Base-by-base conservation (phyloP, 2,329 filamentous ascomycete genomes). In the Akanthomyces dipterigenus region DNA sequence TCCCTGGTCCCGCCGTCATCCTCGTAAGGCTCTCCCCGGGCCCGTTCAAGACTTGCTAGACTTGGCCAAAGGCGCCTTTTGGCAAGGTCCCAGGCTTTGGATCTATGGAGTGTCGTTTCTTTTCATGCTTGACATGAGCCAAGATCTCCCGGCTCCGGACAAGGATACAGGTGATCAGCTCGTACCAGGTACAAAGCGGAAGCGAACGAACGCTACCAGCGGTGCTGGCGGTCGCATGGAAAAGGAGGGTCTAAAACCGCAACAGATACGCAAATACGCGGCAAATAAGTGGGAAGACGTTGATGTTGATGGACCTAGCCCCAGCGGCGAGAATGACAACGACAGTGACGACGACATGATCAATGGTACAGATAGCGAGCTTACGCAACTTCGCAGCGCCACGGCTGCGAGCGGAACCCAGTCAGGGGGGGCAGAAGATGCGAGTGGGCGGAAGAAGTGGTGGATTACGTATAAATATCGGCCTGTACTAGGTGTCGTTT, bases 381-480 rank as follows among this genome's bases (percentile, higher is more conserved):
- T 75, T 31, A 68, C 71, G 16, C 68, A 71, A 59, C 71, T 76
- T 46, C 71, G 73, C 62, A 69, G 68, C 64, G 48, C 48, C 58
- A 48, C 34, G n/a, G 59, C 54, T 7, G 64, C 61, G 46, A 68
- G 65, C 64, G 67, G 65, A 60, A 62, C 55, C 62, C 40, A 57
- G 62, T 65, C 59, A 59, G 61, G 45, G 51, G 64, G 57, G 42
- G 61, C 50, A 42, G 65, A 7, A 66, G 69, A 42, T 55, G 55
- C 57, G 11, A 48, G 50, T 50, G 68, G 69, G 63, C 69, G 68
- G 54, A 74, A 71, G 64, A 76, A 73, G 64, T 83, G 78, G 76
- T 98, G 92, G 91, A 85, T 88, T 71, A 96, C 93, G 5, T 92
- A 89, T 80, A 96, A 96, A 75, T 99, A 98, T 75, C 84, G 93